Base-by-base conservation (phyloP, 129 eudicot genomes). In the Artemisia tridentata region DNA sequence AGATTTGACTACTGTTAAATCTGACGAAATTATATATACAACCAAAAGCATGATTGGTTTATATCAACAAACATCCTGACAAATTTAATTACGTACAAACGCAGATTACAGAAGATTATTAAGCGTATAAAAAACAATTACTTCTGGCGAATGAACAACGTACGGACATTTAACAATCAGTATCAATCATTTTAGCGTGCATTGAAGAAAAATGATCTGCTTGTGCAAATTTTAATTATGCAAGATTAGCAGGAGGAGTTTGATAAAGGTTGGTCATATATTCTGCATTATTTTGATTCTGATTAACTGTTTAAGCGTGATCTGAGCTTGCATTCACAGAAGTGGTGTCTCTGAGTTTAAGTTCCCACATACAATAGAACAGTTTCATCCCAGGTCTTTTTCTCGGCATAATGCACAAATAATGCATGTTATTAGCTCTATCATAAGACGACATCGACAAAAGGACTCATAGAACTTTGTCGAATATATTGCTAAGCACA, bases 101-200 rank as follows among this genome's bases (percentile, higher is more conserved):
- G 3, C 53, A 49, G 3, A 49, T 49, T 49, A 49, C 0, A 15
- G n/a, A 49, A 15, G 15, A 27, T 31, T 3, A 49, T 50, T 49
- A 49, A 2, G 54, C 6, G 4, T 49, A 0, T 11, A 11, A 9
- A 49, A 12, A 49, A 49, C 54, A 5, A 5, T 31, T 31, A 31
- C 43, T 34, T 34, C 43, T 6, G 43, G 14, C 3, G 54, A 15
- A 9, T 49, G 54, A 49, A 49, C 16, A 49, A 49, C 17, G 54
- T 25, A 9, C 0, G 7, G 43, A 34, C 43, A 34, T 34, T 34
- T 34, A 34, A 12, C 6, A 25, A 25, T 25, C 29, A 25, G 29
- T 50, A 50, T 50, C 56, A 50, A 16, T 50, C 56, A 50, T 50
- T 25, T 50, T 50, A 50, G 56, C 56, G 18, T 50, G 56, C 56